Evolutionary conservation across 108 stramenopile species (phyloP).

Genomic region (Schizochytrium sp.): DNA sequence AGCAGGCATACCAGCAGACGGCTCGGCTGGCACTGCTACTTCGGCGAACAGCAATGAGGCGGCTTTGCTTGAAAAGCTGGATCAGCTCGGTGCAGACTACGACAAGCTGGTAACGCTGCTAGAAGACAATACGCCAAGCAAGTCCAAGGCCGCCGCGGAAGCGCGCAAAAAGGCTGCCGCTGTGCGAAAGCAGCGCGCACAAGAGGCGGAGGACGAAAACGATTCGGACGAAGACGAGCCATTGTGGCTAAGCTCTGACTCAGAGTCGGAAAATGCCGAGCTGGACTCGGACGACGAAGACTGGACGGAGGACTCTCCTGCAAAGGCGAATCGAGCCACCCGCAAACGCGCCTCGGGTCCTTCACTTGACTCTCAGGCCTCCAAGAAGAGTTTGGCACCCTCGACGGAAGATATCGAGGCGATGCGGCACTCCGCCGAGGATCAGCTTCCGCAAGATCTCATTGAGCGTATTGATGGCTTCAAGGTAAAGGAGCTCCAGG

Average conservation of each 20-base stretch:
- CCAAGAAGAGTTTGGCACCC: neutral
- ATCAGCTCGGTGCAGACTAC: neutral
- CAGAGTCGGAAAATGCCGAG: neutral
- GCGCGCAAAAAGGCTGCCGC: neutral
- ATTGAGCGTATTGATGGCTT: neutral
- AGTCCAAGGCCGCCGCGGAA: neutral
- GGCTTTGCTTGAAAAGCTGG: neutral
- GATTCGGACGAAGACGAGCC: neutral
- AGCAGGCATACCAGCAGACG: neutral
- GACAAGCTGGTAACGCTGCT: neutral
- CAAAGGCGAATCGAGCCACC: neutral
- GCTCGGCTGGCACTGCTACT: neutral
- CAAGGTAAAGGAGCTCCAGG: neutral
- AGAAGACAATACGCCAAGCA: neutral
- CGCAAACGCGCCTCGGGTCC: neutral
- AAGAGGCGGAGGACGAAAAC: neutral
- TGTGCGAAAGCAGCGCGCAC: neutral
- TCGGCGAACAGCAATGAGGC: neutral
- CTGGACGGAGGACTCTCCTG: conserved; percentile 1
- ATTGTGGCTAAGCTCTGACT: neutral
- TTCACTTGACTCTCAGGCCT: neutral
- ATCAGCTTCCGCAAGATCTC: neutral
- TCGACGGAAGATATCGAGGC: neutral
- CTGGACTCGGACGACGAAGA: neutral
- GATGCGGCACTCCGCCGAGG: neutral